These are phyloP conservation scores for Arachis stenosperma DNA, from an alignment of 306 rosid genomes.

Conservation along the genomic window DNA sequence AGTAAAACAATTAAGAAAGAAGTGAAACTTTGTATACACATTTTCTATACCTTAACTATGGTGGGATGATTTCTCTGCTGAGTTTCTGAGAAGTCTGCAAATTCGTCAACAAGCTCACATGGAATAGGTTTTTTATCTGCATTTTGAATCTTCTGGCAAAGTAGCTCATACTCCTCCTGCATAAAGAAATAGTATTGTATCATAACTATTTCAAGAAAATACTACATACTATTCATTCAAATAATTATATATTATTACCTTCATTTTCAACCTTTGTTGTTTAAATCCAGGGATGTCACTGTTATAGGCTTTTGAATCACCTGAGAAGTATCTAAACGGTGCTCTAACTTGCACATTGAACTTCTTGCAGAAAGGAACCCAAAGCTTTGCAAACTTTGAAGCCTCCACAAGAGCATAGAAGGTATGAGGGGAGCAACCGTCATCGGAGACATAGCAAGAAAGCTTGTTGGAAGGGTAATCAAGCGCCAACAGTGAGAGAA, in stretches of 20 bases:
- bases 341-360: slow-evolving; percentile 62
- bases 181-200: background rate
- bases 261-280: slow-evolving; percentile 46
- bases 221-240: background rate
- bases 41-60: slow-evolving; percentile 59
- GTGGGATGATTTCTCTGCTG: slow-evolving; percentile 53
- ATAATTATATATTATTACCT: slow-evolving; percentile 36
- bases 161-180: slow-evolving; percentile 62
- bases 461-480: slow-evolving; percentile 76
- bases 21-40: background rate
- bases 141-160: slow-evolving; percentile 49
- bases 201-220: background rate
- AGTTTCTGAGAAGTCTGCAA: slow-evolving; percentile 45
- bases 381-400: slow-evolving; percentile 55
- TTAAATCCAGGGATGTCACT: slow-evolving; percentile 30
- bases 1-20: background rate
- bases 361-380: slow-evolving; percentile 76
- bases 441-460: slow-evolving; percentile 85
- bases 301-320: background rate
- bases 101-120: slow-evolving; percentile 38
- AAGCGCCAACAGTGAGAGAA: slow-evolving; percentile 66
- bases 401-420: slow-evolving; percentile 62
- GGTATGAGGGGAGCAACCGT: slow-evolving; percentile 61
- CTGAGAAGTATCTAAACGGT: slow-evolving; percentile 61
- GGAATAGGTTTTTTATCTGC: slow-evolving; percentile 29